Conservation (phyloP, 2,329 filamentous ascomycete genomes). For the Tolypocladium pustulatum region DNA sequence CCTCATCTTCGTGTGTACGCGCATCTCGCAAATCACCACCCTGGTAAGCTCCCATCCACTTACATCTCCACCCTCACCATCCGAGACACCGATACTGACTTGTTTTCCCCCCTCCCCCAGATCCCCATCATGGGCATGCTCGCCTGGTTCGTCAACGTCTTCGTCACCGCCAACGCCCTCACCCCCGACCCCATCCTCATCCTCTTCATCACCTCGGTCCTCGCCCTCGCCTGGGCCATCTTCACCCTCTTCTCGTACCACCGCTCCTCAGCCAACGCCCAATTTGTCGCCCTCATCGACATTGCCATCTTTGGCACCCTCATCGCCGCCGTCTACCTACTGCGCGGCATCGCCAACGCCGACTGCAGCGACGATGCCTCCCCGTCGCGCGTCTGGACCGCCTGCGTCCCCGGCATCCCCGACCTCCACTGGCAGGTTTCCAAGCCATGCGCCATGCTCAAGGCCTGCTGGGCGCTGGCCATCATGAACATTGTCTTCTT, state of each 20-base stretch:
- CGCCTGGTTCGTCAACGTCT: conserved; percentile 54
- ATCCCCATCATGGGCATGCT: conserved; percentile 58
- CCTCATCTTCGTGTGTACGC: conserved; percentile 52
- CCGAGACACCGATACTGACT: background rate
- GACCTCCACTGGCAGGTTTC: conserved; percentile 45
- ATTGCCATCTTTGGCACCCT: conserved; percentile 52
- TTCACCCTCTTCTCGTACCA: conserved; percentile 58
- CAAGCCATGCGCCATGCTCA: conserved; percentile 85
- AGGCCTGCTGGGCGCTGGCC: conserved; percentile 77
- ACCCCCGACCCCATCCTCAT: conserved; percentile 54
- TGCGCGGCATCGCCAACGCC: conserved; percentile 47
- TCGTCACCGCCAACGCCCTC: conserved; percentile 43
- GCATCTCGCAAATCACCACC: conserved; percentile 51
- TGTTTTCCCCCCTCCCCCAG: conserved; percentile 30
- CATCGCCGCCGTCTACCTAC: conserved; percentile 50
- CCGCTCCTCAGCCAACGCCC: conserved; percentile 48
- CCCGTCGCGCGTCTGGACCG: conserved; percentile 36
- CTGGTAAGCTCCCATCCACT: conserved; percentile 34
- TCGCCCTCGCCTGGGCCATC: conserved; percentile 53
- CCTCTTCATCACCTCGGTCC: conserved; percentile 56
- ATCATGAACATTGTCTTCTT: conserved; percentile 85
- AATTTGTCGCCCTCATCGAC: conserved; percentile 51
- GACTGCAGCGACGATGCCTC: conserved; percentile 56
- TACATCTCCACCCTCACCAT: background rate
- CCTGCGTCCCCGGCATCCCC: conserved; percentile 44